phyloP scores from a whole-genome alignment of 164 flowering plant genomes.

The Macadamia tetraphylla region DNA sequence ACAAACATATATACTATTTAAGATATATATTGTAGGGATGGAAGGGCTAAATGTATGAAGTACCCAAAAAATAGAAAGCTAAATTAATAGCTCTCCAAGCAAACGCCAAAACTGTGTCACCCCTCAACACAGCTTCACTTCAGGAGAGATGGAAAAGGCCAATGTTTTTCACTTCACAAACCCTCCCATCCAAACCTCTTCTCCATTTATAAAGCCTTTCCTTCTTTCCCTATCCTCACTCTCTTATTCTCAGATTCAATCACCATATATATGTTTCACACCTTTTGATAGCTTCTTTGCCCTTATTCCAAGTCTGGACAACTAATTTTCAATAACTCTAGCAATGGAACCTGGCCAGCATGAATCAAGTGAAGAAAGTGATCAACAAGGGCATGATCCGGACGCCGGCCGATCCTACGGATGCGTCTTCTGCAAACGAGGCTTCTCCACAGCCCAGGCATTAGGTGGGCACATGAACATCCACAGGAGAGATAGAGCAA shows the following conservation, averaged over 20 bases:
- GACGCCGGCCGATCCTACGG: slow-evolving; percentile 32
- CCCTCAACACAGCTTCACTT: slow-evolving; percentile 9
- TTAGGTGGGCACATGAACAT: slow-evolving; percentile 70
- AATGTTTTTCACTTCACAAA: slow-evolving; percentile 19
- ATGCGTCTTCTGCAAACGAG: slow-evolving; percentile 58
- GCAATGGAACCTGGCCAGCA: slow-evolving; percentile 23
- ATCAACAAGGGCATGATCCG: slow-evolving; percentile 10
- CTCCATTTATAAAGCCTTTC: not conserved
- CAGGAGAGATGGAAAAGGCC: slow-evolving; percentile 18
- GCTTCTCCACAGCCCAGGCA: slow-evolving; percentile 63
- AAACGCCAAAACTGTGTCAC: slow-evolving; percentile 22
- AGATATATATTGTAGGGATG: no score
- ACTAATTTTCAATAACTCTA: not conserved
- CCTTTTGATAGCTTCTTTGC: not conserved
- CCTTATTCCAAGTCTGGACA: not conserved
- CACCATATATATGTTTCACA: not conserved
- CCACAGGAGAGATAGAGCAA: slow-evolving; percentile 53
- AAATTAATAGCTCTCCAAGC: slow-evolving; percentile 8
- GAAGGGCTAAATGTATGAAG: not conserved
- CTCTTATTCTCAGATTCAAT: slow-evolving; percentile 3
- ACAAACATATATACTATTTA: not conserved
- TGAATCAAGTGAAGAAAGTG: slow-evolving; percentile 28
- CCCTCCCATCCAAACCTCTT: not conserved
- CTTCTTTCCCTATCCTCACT: slow-evolving; percentile 1
- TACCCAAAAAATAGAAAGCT: slow-evolving; percentile 23